Conservation (phyloP, 2,329 filamentous ascomycete species). For the Aphanocladium album region DNA sequence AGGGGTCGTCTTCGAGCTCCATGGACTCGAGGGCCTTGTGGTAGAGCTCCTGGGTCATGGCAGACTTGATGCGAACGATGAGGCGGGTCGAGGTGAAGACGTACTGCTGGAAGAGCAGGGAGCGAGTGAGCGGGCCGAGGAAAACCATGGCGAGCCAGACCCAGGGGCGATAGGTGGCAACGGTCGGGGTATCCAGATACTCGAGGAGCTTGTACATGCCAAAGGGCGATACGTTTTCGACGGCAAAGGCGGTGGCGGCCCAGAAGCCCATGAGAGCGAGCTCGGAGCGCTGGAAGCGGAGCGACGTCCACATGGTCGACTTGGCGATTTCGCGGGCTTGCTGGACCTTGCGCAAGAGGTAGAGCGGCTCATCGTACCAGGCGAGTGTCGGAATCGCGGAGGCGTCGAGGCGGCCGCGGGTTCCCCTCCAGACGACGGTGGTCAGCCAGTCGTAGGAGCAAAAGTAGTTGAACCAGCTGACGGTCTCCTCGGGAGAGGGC, state of each 20-base stretch:
- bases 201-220: conserved; percentile 49
- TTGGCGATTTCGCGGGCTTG: conserved; percentile 37
- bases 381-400: conserved; percentile 44
- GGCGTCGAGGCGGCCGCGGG: conserved; percentile 39
- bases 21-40: conserved; percentile 50
- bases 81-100: conserved; percentile 53
- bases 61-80: conserved; percentile 51
- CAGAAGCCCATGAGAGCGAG: conserved; percentile 42
- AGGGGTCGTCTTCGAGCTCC: conserved; percentile 52
- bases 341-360: conserved; percentile 40
- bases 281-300: conserved; percentile 39
- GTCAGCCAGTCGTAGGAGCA: conserved; percentile 36
- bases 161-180: conserved; percentile 42
- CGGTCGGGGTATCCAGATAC: conserved; percentile 43
- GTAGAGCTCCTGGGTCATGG: conserved; percentile 55
- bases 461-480: conserved; percentile 49
- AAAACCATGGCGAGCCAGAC: conserved; percentile 52
- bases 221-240: conserved; percentile 49
- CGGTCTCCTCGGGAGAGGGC: conserved; percentile 47
- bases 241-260: conserved; percentile 30
- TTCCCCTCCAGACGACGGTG: conserved; percentile 34
- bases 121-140: conserved; percentile 41
- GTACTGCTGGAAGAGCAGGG: conserved; percentile 51
- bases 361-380: conserved; percentile 51
- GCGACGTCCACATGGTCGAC: conserved; percentile 40